A percentile compares a stretch with the other conserved stretches of the same genome.
Evolutionary conservation across 2,329 filamentous ascomycete genomes (phyloP).

Genomic region (Nemania bipapillata): DNA sequence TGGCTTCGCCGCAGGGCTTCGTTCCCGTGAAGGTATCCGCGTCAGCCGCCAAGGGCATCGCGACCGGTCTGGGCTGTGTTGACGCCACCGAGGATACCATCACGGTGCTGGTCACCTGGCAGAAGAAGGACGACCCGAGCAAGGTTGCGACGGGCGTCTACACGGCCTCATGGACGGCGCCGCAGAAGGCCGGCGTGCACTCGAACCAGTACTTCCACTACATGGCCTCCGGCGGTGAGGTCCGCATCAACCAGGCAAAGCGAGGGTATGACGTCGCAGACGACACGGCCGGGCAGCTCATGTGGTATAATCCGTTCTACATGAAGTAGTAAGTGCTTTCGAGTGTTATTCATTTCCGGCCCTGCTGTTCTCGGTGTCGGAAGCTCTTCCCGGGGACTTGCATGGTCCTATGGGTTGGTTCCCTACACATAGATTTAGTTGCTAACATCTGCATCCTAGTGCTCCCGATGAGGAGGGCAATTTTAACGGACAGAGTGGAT

Average conservation of each 20-base stretch:
- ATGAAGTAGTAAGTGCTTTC: constrained; percentile 73
- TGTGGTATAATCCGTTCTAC: constrained; percentile 95
- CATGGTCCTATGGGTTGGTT: not conserved
- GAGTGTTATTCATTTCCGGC: not conserved
- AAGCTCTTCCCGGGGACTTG: not conserved
- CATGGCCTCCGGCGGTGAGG: constrained; percentile 83
- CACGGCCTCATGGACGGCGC: constrained; percentile 93
- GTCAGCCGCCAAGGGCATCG: constrained; percentile 80
- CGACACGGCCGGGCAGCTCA: constrained; percentile 74
- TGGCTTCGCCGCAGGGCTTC: constrained; percentile 80
- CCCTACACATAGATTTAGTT: not conserved
- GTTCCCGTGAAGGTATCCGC: constrained; percentile 82
- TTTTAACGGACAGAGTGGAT: constrained; percentile 89
- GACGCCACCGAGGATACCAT: constrained; percentile 91
- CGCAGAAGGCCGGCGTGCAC: constrained; percentile 92
- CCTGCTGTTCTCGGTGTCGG: not conserved
- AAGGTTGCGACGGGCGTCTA: constrained; percentile 88
- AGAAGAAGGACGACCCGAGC: constrained; percentile 72
- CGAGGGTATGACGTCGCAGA: constrained; percentile 94
- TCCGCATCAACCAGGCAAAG: constrained; percentile 92
- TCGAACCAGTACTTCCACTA: constrained; percentile 98
- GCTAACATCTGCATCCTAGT: constrained; percentile 29
- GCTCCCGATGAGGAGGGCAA: constrained; percentile 94
- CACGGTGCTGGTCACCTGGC: constrained; percentile 88
- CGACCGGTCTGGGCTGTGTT: constrained; percentile 80